Conservation (phyloP, 768 basidiomycete genomes). For the Russula foetens region DNA sequence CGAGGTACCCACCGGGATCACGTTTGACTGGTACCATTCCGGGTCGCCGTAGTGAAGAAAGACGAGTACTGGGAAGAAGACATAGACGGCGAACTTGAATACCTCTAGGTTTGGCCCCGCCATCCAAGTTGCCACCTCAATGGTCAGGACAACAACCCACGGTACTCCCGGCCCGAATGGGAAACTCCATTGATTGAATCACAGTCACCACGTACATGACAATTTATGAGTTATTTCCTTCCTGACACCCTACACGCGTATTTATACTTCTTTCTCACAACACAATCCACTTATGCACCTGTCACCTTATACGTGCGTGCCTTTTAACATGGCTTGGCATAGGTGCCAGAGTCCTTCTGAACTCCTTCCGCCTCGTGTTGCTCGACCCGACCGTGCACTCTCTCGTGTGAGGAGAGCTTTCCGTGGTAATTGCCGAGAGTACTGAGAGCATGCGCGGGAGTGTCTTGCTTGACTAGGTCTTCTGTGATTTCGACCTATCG, state of each 20-base stretch:
- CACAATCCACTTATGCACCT: neutral
- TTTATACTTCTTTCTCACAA: neutral
- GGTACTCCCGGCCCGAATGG: neutral
- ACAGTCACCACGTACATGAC: neutral
- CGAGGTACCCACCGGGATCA: conserved; percentile 55
- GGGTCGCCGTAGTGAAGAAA: conserved; percentile 85
- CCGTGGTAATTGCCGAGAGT: conserved; percentile 29
- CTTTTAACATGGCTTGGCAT: conserved; percentile 54
- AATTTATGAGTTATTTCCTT: neutral
- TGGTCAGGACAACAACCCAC: neutral
- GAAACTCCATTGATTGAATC: neutral
- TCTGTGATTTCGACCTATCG: conserved; percentile 57
- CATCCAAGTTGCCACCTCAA: conserved; percentile 22
- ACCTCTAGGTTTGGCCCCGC: conserved; percentile 79
- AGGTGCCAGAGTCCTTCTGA: conserved; percentile 49
- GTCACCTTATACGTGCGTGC: neutral
- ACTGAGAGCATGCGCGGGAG: conserved; percentile 45
- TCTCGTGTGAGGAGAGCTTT: conserved; percentile 30
- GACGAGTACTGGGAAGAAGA: conserved; percentile 75
- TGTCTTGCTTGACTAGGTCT: conserved; percentile 38
- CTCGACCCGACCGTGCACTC: conserved; percentile 35
- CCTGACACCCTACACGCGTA: neutral
- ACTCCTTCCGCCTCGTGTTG: conserved; percentile 36
- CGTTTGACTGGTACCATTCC: conserved; percentile 73
- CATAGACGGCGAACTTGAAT: conserved; percentile 83